Base-by-base conservation (phyloP, 495 filamentous ascomycete genomes). In the Parmelia sp. region DNA sequence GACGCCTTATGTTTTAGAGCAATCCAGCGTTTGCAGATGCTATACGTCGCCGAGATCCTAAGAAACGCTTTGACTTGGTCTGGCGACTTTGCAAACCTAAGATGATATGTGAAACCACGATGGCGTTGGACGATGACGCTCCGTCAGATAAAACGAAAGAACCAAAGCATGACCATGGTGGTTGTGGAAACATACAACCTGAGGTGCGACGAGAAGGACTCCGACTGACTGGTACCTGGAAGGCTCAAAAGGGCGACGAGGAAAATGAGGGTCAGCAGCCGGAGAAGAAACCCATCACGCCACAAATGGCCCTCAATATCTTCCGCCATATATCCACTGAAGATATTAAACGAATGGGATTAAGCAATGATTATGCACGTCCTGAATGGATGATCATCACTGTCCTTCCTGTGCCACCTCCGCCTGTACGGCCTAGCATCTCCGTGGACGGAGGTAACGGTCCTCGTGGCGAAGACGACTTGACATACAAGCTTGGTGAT, bases 311-410 rank as follows among this genome's bases (percentile, higher is more conserved):
- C 29, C 78, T 96, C 57, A 88, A 88, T 68, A 86, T 97, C 70
- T 90, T 99, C 75, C 85, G 86, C 62, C 86, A 84, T 67, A 96
- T 97, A 59, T 83, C 87, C 3, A 81, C 87, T 44, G 81, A 88
- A 17, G 92, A 96, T 51, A 87, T 95, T 67, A 79, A 81, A 60
- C 89, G 92, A 68, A 88, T 98, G 76, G 94, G 94, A 51, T 75
- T 97, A 70, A 97, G 89, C 77, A 88, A 88, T 66, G 87, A 96
- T 65, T 97, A 97, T 72, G 92, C 94, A 37, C 85, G 93, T 59
- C 94, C 94, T 2, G 94, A 97, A 74, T 97, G 95, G 92, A 96
- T 99, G 93, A 85, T 97, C 66, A 81, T 98, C 62, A 96, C 92
- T 0, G 91, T 97, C 53, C 81, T 98, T 23, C 92, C 95, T 9